A percentile compares a stretch with the other conserved stretches of the same genome.
phyloP scores from a whole-genome alignment of 1,284 basidiomycete species.

The Sparassis latifolia region DNA sequence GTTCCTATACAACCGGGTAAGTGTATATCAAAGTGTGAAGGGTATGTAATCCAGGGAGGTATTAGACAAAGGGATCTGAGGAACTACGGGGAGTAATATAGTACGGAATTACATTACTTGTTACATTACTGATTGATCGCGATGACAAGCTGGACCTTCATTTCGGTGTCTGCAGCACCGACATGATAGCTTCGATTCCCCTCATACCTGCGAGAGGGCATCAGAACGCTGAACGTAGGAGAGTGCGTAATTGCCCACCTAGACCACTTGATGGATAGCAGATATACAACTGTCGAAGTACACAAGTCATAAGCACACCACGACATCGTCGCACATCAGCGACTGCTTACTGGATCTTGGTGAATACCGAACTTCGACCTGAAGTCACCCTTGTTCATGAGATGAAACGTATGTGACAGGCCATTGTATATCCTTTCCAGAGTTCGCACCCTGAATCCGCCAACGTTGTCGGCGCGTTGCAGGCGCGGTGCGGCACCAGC shows the following conservation, averaged over 20 bases:
- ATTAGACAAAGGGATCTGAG: too few species aligned
- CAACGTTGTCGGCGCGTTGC: slow-evolving; percentile 30
- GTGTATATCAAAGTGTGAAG: too few species aligned
- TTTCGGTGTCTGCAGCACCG: slow-evolving; percentile 28
- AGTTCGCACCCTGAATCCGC: slow-evolving; percentile 32
- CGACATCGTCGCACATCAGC: neutral
- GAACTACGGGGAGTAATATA: too few species aligned
- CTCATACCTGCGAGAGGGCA: slow-evolving; percentile 21
- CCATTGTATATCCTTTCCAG: slow-evolving; percentile 41
- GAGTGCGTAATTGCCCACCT: slow-evolving; percentile 5
- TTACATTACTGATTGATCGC: too few species aligned
- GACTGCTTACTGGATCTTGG: slow-evolving; percentile 27
- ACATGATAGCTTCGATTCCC: slow-evolving; percentile 34
- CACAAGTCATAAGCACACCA: slow-evolving; percentile 3
- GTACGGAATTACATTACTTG: too few species aligned
- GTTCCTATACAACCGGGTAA: too few species aligned
- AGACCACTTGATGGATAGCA: slow-evolving; percentile 24
- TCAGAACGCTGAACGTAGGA: slow-evolving; percentile 15
- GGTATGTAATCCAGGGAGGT: too few species aligned
- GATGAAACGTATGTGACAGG: slow-evolving; percentile 33
- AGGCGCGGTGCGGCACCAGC: slow-evolving; percentile 35
- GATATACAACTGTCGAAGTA: slow-evolving; percentile 21
- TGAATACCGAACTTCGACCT: slow-evolving; percentile 34
- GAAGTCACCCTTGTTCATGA: slow-evolving; percentile 41
- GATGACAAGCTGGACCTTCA: slow-evolving; percentile 8